Evolutionary conservation across 805 yeast species (phyloP).

Genomic region (Brettanomyces anomalus): DNA sequence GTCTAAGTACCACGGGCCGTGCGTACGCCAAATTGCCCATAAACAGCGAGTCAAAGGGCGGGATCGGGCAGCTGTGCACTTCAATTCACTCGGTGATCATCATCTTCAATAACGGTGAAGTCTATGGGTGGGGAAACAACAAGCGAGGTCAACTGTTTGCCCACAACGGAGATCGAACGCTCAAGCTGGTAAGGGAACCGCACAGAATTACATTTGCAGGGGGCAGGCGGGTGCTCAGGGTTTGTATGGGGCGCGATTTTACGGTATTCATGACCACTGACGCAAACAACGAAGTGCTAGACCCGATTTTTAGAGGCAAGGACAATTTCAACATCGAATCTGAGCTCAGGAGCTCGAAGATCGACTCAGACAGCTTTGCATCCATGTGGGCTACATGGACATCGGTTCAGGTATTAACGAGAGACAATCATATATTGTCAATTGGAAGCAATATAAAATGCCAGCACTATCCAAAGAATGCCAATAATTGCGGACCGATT

Average conservation of each 20-base stretch:
- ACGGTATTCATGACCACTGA: conserved; percentile 24
- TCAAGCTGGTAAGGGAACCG: conserved; percentile 20
- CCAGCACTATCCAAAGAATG: conserved; percentile 36
- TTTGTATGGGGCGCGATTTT: conserved; percentile 51
- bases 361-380: conserved; percentile 3
- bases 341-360: not conserved
- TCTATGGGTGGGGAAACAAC: conserved; percentile 63
- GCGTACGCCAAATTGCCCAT: not conserved
- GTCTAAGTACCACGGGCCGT: not conserved
- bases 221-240: conserved; percentile 7
- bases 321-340: not conserved
- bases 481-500: not conserved
- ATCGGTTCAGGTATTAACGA: conserved; percentile 45
- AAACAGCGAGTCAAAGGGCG: conserved; percentile 1
- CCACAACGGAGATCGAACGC: conserved; percentile 2
- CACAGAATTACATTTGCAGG: conserved; percentile 3
- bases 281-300: not conserved
- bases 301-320: conserved; percentile 1
- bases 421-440: conserved; percentile 28
- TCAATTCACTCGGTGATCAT: conserved; percentile 41
- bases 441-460: conserved; percentile 73
- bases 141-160: conserved; percentile 48
- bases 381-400: conserved; percentile 66
- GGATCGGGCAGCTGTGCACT: conserved; percentile 16
- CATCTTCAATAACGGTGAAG: conserved; percentile 29